Conservation (phyloP, 495 filamentous ascomycete genomes). For the Penicillium mononematosum region DNA sequence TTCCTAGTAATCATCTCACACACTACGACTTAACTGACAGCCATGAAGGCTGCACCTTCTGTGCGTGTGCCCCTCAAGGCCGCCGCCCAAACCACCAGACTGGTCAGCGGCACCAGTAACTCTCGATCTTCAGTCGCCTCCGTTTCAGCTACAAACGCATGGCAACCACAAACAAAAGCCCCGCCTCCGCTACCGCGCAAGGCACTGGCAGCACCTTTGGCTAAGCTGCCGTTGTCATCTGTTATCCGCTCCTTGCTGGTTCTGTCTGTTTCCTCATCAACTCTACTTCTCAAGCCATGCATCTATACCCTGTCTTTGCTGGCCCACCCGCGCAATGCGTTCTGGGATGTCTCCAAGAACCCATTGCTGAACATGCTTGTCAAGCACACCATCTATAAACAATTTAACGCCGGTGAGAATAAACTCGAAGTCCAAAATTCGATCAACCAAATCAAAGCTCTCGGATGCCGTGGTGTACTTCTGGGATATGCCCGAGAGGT, state of each 20-base stretch:
- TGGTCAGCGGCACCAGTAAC: conserved; percentile 42
- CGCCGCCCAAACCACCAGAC: conserved; percentile 21
- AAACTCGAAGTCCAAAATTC: conserved; percentile 45
- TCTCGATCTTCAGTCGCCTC: conserved; percentile 39
- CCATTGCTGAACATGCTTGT: conserved; percentile 44
- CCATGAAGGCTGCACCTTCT: conserved; percentile 37
- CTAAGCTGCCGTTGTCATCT: conserved; percentile 68
- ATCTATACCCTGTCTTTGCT: conserved; percentile 67
- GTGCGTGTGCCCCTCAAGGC: conserved; percentile 30
- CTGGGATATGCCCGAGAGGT: conserved; percentile 51
- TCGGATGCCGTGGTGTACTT: conserved; percentile 49
- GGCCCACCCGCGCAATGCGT: conserved; percentile 61
- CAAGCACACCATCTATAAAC: conserved; percentile 51
- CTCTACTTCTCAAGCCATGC: conserved; percentile 67
- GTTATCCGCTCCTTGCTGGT: conserved; percentile 78
- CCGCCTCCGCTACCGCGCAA: conserved; percentile 22
- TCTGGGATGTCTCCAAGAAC: conserved; percentile 48
- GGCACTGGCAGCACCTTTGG: conserved; percentile 52
- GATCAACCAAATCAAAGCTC: conserved; percentile 42
- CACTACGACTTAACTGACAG: not conserved
- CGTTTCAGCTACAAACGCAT: conserved; percentile 27
- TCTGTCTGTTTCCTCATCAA: conserved; percentile 76
- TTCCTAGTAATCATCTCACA: not conserved
- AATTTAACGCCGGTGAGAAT: conserved; percentile 53
- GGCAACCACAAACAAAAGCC: conserved; percentile 21